These are phyloP conservation scores for Fremontodendron californicum DNA, from an alignment of 345 rosid genomes.

Conservation along the genomic window DNA sequence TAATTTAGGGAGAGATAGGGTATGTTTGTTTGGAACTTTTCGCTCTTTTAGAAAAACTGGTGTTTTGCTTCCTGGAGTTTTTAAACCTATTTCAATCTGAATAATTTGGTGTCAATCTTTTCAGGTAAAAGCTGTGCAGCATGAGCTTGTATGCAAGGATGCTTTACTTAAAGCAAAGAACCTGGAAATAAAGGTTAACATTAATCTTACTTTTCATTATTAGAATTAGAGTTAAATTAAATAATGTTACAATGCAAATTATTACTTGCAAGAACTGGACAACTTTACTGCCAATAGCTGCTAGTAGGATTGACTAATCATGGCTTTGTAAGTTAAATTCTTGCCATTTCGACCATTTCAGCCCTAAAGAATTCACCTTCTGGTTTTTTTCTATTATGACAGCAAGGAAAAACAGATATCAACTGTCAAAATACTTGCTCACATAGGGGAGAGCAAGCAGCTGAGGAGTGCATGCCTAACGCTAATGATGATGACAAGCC, in stretches of 20 bases:
- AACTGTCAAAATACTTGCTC: constrained; percentile 9
- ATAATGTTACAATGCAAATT: not conserved
- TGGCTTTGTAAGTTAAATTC: not conserved
- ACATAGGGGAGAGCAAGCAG: constrained; percentile 29
- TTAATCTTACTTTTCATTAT: not conserved
- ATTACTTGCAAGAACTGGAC: not conserved
- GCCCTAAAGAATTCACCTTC: too few relatives aligned
- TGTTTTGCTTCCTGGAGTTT: not conserved
- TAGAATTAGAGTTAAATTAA: not conserved
- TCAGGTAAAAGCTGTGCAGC: constrained; percentile 51
- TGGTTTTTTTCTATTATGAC: not conserved
- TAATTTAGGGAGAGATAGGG: constrained; percentile 57
- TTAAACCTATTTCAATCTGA: not conserved
- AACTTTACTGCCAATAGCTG: not conserved
- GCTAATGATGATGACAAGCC: constrained; percentile 23
- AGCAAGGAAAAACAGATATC: constrained; percentile 26
- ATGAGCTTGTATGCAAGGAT: constrained; percentile 53
- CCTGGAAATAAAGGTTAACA: constrained; percentile 26
- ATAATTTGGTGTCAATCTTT: constrained; percentile 1
- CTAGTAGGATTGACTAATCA: not conserved
- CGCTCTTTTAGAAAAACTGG: not conserved
- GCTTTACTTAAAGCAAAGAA: constrained; percentile 45
- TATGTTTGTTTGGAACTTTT: constrained; percentile 7
- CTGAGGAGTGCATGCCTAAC: constrained; percentile 10
- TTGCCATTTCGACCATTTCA: not conserved